These are phyloP conservation scores for Chionographis japonica DNA, from an alignment of 106 monocot genomes.

Conservation along the genomic window DNA sequence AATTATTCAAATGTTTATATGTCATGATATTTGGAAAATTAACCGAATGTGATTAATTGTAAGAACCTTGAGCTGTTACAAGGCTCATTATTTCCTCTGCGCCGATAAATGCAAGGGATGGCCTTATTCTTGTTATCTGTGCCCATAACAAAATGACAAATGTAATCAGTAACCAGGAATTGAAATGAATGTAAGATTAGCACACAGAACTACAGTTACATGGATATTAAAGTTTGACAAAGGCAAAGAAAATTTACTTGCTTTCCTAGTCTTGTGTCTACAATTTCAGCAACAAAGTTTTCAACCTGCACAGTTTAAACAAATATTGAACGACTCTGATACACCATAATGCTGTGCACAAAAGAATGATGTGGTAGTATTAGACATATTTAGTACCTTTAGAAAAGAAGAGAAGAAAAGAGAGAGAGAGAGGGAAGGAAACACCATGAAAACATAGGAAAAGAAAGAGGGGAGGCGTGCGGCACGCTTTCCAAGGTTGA, in stretches of 20 bases:
- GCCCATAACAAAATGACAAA: conserved; percentile 3
- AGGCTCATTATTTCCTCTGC: conserved; percentile 98
- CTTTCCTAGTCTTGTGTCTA: conserved; percentile 85
- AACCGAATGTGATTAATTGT: neutral
- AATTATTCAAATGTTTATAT: neutral
- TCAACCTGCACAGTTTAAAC: conserved; percentile 51
- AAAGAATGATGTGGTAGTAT: no score
- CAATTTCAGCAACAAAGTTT: conserved; percentile 86
- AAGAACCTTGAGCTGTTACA: conserved; percentile 93
- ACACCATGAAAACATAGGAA: neutral
- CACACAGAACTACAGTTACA: neutral
- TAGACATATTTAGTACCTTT: no score
- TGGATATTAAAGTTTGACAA: neutral
- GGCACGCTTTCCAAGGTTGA: no score
- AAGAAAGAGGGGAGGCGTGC: neutral
- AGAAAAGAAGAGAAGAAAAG: neutral
- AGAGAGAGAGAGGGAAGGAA: neutral
- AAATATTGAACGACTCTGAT: no score
- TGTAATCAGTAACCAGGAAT: neutral
- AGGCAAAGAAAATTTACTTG: conserved; percentile 44
- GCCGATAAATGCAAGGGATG: conserved; percentile 84
- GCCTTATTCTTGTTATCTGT: conserved; percentile 83
- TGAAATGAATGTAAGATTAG: neutral
- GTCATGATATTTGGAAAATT: neutral
- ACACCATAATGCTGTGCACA: no score